Evolutionary conservation across 2,329 filamentous ascomycete species (phyloP).

Genomic region (Aspergillus pseudoviridinutans): DNA sequence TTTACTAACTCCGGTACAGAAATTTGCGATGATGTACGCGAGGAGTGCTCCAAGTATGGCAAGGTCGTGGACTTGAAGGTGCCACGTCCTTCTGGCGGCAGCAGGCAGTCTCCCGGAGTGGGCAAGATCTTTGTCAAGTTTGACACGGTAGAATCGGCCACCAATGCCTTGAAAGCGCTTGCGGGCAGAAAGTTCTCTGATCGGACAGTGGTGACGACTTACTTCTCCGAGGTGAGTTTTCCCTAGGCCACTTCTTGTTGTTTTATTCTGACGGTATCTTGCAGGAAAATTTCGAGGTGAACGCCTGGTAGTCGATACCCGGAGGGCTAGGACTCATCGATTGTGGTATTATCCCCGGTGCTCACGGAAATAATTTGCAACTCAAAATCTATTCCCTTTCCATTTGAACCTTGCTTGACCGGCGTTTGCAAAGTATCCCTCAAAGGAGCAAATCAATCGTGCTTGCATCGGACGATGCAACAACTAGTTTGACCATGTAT

Average conservation of each 20-base stretch:
- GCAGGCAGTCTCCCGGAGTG: constrained; percentile 79
- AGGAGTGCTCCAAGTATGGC: constrained; percentile 92
- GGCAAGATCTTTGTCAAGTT: constrained; percentile 99
- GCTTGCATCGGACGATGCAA: neutral
- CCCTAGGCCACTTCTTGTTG: neutral
- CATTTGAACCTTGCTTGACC: neutral
- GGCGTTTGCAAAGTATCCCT: neutral
- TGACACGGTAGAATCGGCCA: constrained; percentile 69
- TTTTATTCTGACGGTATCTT: constrained; percentile 21
- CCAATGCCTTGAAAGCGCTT: constrained; percentile 80
- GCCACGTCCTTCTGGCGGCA: constrained; percentile 77
- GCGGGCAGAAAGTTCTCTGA: constrained; percentile 95
- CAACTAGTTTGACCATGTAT: neutral
- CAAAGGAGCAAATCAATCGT: neutral
- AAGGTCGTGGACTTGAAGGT: constrained; percentile 85
- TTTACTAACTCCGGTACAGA: constrained; percentile 52
- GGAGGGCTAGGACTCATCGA: neutral
- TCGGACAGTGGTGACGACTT: constrained; percentile 92
- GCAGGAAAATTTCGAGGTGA: constrained; percentile 90
- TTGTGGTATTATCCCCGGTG: neutral
- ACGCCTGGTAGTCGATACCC: constrained; percentile 65
- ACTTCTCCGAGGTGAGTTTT: constrained; percentile 77
- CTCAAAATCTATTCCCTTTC: neutral
- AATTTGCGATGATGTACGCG: constrained; percentile 90
- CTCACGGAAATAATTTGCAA: neutral